A percentile compares a stretch with the other conserved stretches of the same genome.
Conservation (phyloP, 2,329 filamentous ascomycete species). For the Aspergillus melleus region DNA sequence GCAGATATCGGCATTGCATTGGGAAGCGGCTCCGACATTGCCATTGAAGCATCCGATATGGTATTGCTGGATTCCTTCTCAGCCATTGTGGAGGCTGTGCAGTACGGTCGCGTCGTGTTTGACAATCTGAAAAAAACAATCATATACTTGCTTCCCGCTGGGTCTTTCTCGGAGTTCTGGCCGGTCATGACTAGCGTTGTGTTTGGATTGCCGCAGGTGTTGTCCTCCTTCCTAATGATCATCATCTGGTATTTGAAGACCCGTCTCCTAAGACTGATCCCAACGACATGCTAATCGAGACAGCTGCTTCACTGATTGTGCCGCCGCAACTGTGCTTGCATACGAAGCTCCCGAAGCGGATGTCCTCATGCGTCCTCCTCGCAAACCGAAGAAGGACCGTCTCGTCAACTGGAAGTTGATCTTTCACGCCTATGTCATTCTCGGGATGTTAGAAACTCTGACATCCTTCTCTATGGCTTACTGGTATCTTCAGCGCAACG, state of each 20-base stretch:
- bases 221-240: conserved; percentile 73
- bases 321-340: conserved; percentile 69
- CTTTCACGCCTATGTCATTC: conserved; percentile 69
- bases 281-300: background rate
- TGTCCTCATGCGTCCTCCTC: conserved; percentile 67
- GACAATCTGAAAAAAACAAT: conserved; percentile 78
- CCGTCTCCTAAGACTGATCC: background rate
- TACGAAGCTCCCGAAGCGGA: conserved; percentile 78
- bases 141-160: conserved; percentile 71
- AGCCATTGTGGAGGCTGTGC: conserved; percentile 69
- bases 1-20: conserved; percentile 63
- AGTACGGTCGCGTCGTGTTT: conserved; percentile 71
- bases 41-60: conserved; percentile 64
- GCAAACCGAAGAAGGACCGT: conserved; percentile 67
- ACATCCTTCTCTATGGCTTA: conserved; percentile 65
- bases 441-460: conserved; percentile 64
- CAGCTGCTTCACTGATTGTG: conserved; percentile 73
- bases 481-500: conserved; percentile 61
- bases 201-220: conserved; percentile 71
- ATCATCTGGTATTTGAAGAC: conserved; percentile 54
- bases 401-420: conserved; percentile 74
- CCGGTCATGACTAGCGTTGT: conserved; percentile 71
- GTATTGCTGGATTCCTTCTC: conserved; percentile 68
- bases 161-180: conserved; percentile 74
- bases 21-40: conserved; percentile 59